A percentile compares a stretch with the other conserved stretches of the same genome.
Evolutionary conservation across 176 grass and related monocot species (phyloP).

Genomic region (Raddia guianensis): DNA sequence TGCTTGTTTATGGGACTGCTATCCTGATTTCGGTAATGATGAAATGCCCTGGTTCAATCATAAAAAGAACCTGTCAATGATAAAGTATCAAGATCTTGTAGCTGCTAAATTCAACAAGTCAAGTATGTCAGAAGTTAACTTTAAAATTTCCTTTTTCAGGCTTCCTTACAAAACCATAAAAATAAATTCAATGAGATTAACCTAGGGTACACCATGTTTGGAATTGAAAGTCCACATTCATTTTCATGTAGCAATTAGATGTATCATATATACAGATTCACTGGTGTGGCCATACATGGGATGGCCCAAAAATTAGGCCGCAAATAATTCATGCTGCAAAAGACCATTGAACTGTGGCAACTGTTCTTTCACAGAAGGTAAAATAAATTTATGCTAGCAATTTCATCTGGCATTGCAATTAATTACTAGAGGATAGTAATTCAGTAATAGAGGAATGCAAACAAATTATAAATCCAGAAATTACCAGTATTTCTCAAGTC

Average conservation of each 20-base stretch:
- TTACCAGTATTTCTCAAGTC: slow-evolving; percentile 99
- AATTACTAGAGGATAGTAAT: slow-evolving; percentile 22
- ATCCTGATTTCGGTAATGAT: slow-evolving; percentile 67
- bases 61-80: slow-evolving; percentile 9
- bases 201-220: slow-evolving; percentile 5
- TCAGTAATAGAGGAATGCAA: slow-evolving; percentile 17
- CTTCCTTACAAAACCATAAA: background rate
- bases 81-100: slow-evolving; percentile 24
- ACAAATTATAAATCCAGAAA: slow-evolving; percentile 8
- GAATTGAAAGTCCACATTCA: background rate
- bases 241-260: background rate
- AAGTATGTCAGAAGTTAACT: background rate
- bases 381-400: slow-evolving; percentile 7
- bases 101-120: background rate
- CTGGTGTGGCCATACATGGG: background rate
- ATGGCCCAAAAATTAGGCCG: background rate
- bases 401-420: slow-evolving; percentile 21
- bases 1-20: slow-evolving; percentile 56
- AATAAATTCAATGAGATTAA: background rate
- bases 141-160: background rate
- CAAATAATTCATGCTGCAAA: background rate
- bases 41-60: slow-evolving; percentile 82
- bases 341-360: background rate
- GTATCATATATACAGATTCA: background rate
- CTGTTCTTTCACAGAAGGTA: slow-evolving; percentile 5